phyloP scores from a whole-genome alignment of 805 yeast genomes.

The Diddensiella santjacobensis region DNA sequence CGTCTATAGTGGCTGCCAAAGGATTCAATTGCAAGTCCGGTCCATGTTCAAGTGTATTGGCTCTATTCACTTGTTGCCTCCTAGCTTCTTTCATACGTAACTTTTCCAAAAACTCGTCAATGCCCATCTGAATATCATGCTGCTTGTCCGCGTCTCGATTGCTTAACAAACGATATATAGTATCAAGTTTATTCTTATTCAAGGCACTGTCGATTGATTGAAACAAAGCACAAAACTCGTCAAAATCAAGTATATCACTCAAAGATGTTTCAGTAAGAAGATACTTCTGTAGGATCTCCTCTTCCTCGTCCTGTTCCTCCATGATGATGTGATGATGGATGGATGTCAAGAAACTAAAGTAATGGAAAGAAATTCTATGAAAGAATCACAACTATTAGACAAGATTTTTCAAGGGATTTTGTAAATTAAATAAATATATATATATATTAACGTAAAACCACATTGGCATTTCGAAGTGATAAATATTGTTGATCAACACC shows the following conservation, averaged over 20 bases:
- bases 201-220: not conserved
- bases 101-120: slow-evolving; percentile 5
- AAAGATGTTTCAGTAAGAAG: slow-evolving; percentile 15
- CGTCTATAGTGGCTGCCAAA: not conserved
- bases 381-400: too few species aligned
- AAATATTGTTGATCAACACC: slow-evolving; percentile 93
- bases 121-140: not conserved
- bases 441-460: slow-evolving; percentile 54
- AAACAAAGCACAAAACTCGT: slow-evolving; percentile 9
- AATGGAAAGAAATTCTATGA: too few species aligned
- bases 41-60: not conserved
- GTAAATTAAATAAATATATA: too few species aligned
- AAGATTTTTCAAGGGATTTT: too few species aligned
- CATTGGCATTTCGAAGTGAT: slow-evolving; percentile 82
- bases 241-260: slow-evolving; percentile 5
- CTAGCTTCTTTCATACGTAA: not conserved
- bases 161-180: slow-evolving; percentile 2
- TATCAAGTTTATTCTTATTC: not conserved
- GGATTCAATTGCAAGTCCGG: not conserved
- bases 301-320: not conserved
- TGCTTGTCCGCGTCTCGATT: slow-evolving; percentile 6
- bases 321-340: too few species aligned
- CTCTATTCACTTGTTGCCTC: not conserved
- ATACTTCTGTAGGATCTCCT: slow-evolving; percentile 11
- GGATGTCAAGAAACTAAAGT: too few species aligned